phyloP scores from a whole-genome alignment of 805 yeast genomes.

The Candida berthetii region DNA sequence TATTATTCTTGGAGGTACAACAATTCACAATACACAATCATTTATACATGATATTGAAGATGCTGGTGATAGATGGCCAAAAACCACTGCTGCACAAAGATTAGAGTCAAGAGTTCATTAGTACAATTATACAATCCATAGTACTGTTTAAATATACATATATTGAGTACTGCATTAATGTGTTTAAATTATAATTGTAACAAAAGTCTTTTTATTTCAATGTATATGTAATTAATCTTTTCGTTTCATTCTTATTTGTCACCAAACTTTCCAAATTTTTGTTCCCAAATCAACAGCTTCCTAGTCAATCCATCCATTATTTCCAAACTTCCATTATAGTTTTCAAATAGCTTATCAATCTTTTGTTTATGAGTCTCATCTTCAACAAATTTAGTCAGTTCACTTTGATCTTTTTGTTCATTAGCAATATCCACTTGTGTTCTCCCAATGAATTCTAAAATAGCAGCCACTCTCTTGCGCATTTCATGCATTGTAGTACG shows the following conservation, averaged over 20 bases:
- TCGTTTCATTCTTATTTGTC: constrained; percentile 5
- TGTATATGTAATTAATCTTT: no score
- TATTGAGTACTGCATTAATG: constrained; percentile 5
- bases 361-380: constrained; percentile 30
- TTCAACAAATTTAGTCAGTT: constrained; percentile 39
- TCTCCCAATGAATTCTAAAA: constrained; percentile 83
- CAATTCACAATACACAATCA: constrained; percentile 40
- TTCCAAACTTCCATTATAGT: constrained; percentile 52
- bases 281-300: constrained; percentile 74
- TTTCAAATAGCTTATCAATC: constrained; percentile 37
- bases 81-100: constrained; percentile 7
- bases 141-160: constrained; percentile 1
- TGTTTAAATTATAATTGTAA: not conserved
- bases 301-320: constrained; percentile 71
- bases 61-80: constrained; percentile 31
- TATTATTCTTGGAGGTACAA: constrained; percentile 77
- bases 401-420: constrained; percentile 57
- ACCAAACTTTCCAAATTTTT: constrained; percentile 39
- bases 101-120: constrained; percentile 4
- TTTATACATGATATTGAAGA: constrained; percentile 26
- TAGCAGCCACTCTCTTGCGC: constrained; percentile 84
- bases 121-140: not conserved
- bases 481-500: constrained; percentile 75
- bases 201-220: no score
- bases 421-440: constrained; percentile 78